Base-by-base conservation (phyloP, 345 rosid species). In the Alliaria petiolata region DNA sequence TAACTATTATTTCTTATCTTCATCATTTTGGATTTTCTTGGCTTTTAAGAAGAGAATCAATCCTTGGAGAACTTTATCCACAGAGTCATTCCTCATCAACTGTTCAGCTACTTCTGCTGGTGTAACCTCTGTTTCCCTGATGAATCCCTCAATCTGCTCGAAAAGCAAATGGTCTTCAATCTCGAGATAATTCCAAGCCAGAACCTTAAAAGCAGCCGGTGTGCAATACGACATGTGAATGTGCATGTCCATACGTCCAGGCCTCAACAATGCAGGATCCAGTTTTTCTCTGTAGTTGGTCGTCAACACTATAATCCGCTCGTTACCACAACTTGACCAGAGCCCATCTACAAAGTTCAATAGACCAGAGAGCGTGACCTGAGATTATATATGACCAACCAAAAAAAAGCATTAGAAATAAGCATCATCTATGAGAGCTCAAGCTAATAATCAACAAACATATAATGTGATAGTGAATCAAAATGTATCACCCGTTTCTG, bases 161-260 rank as follows among this genome's bases (percentile, higher is more conserved):
- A 85, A 83, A 30, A 79, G 75, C 0, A 10, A 6, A 40, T 82
- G 84, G 7, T 69, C 44, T 26, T 49, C 33, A 4, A 79, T 53
- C 25, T 66, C 76, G 5, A 85, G 80, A 68, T 83, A 83, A 58
- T 85, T 85, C 3, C 74, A 66, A 47, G 75, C 89, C 26, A 85
- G 16, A 3, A 62, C 34, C 44, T 65, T 59, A 58, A 85, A 85
- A 10, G 70, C 83, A 36, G 56, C 12, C 0, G 78, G 67, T 5
- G 83, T 78, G 67, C 87, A 88, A 53, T 84, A 84, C 14, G 85
- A 84, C 87, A 85, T 84, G 72, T 84, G 85, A 57, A 84, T 71
- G 69, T 83, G 86, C 79, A 89, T 79, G 39, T 92, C 96, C 84
- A 89, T 86, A 36, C 95, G 83, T 26, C 95, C 87, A 6, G 88